phyloP scores from a whole-genome alignment of 768 basidiomycete species.

The Imleria badia region DNA sequence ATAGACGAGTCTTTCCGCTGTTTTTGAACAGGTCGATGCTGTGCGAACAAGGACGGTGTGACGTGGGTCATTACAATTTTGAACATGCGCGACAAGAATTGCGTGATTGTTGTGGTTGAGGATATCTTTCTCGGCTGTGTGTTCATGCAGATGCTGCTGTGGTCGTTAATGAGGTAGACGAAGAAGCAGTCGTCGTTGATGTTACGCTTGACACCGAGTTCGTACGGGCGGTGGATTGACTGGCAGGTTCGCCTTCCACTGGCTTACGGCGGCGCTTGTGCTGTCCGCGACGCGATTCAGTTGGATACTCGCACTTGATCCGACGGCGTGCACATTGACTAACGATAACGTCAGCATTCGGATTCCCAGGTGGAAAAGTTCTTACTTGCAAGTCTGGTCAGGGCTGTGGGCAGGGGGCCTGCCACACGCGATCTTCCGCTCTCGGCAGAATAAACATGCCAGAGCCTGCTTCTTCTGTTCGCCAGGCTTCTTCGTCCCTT shows the following conservation, averaged over 20 bases:
- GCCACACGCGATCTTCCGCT: conserved; percentile 52
- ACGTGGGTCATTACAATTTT: conserved; percentile 7
- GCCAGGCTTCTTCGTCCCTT: conserved; percentile 34
- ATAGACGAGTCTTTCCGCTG: conserved; percentile 22
- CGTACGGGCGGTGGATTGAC: conserved; percentile 20
- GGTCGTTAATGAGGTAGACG: conserved; percentile 24
- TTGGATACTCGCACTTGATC: conserved; percentile 48
- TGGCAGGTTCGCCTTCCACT: conserved; percentile 24
- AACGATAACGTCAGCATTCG: conserved; percentile 19
- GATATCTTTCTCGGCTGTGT: conserved; percentile 3
- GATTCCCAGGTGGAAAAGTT: conserved; percentile 8
- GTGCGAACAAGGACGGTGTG: conserved; percentile 8
- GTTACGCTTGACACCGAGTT: conserved; percentile 18
- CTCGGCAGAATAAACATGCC: conserved; percentile 49
- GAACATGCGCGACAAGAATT: conserved; percentile 10
- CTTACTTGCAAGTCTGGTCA: conserved; percentile 49
- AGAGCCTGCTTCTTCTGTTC: conserved; percentile 47
- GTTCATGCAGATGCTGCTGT: conserved; percentile 21
- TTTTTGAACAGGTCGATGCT: conserved; percentile 10
- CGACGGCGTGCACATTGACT: conserved; percentile 50
- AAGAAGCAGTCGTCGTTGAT: conserved; percentile 14
- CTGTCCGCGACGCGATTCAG: conserved; percentile 48
- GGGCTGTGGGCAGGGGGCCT: conserved; percentile 37
- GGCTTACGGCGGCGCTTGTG: conserved; percentile 40
- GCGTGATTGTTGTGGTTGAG: background rate